Base-by-base conservation (phyloP, 2,329 filamentous ascomycete genomes). In the Pleurostoma richardsiae region DNA sequence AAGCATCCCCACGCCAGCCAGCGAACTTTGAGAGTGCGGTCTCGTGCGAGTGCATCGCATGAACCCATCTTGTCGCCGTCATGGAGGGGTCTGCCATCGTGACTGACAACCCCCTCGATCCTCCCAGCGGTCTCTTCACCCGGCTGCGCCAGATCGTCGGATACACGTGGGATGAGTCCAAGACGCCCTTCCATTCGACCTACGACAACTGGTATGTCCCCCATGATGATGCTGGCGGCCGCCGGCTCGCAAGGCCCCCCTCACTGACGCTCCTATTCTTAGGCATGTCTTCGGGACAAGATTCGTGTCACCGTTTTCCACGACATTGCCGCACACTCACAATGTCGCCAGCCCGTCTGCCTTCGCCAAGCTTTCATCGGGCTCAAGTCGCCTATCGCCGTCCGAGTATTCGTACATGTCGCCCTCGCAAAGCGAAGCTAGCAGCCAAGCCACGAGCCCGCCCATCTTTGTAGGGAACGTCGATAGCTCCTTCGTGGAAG, bases 131-230 rank as follows among this genome's bases (percentile, higher is more conserved):
- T 57, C 77, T 91, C 45, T 86, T 84, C 56, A 85, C 90, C 63
- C 80, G 87, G 43, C 74, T 91, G 54, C 76, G 80, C 52, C 85
- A 88, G 62, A 76, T 91, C 53, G 76, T 83, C 41, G 86, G 86
- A 45, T 90, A 89, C 62, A 81, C 78, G 5, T 91, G 87, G 87
- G 85, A 90, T 64, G 85, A 88, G 54, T 74, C 78, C 10, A 64
- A 60, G 48, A 65, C 66, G 29, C 79, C 80, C 8, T 71, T 77
- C 47, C 82, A 84, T 60, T 79, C 79, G 43, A 89, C 84, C 57
- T 96, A 96, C 67, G 90, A 95, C 64, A 90, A 91, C 71, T 97
- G 91, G 90, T 83, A 71, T 58, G 68, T 58, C 45, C 47, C 28
- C 36, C 28, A 29, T 45, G 33, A 8, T 36, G 8, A 8, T 36